These are phyloP conservation scores for Mycena belliarum DNA, from an alignment of 768 basidiomycete species.

Conservation along the genomic window DNA sequence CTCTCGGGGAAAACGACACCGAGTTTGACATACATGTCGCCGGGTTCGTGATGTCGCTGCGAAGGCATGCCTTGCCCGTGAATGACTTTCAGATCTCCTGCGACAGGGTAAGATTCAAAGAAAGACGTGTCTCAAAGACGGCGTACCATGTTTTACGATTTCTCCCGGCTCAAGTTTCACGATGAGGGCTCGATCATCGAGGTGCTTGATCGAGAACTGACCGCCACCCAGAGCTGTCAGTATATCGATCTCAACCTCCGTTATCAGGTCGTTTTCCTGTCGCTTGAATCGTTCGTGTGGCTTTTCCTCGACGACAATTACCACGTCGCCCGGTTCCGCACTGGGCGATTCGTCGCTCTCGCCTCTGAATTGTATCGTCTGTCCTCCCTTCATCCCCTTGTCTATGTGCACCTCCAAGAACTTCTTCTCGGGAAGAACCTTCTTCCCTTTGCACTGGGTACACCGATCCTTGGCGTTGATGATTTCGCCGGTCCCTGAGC, in stretches of 20 bases:
- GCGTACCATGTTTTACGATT: slow-evolving; percentile 88
- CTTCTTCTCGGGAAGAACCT: slow-evolving; percentile 92
- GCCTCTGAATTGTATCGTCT: slow-evolving; percentile 84
- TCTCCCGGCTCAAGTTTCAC: slow-evolving; percentile 88
- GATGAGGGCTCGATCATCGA: slow-evolving; percentile 88
- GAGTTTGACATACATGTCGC: slow-evolving; percentile 88
- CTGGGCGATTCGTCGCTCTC: slow-evolving; percentile 93
- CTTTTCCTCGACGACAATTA: slow-evolving; percentile 93
- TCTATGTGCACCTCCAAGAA: slow-evolving; percentile 97
- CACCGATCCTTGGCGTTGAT: slow-evolving; percentile 94
- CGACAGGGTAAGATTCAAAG: slow-evolving; percentile 7
- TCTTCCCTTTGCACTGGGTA: slow-evolving; percentile 92
- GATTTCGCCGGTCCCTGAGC: slow-evolving; percentile 90
- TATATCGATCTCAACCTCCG: slow-evolving; percentile 88
- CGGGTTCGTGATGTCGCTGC: slow-evolving; percentile 94
- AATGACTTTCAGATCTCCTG: slow-evolving; percentile 89
- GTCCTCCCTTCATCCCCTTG: slow-evolving; percentile 95
- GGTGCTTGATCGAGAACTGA: slow-evolving; percentile 83
- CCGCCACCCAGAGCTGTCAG: slow-evolving; percentile 94
- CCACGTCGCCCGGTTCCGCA: slow-evolving; percentile 89
- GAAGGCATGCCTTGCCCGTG: slow-evolving; percentile 98
- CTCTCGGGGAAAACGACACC: slow-evolving; percentile 86
- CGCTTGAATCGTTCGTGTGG: slow-evolving; percentile 87
- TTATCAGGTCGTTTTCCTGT: slow-evolving; percentile 84
- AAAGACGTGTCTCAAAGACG: slow-evolving; percentile 4